Percentiles rank a stretch among this genome's conserved stretches.
Conservation (phyloP, 352 stramenopile species). For the Globisporangium megalacanthum region DNA sequence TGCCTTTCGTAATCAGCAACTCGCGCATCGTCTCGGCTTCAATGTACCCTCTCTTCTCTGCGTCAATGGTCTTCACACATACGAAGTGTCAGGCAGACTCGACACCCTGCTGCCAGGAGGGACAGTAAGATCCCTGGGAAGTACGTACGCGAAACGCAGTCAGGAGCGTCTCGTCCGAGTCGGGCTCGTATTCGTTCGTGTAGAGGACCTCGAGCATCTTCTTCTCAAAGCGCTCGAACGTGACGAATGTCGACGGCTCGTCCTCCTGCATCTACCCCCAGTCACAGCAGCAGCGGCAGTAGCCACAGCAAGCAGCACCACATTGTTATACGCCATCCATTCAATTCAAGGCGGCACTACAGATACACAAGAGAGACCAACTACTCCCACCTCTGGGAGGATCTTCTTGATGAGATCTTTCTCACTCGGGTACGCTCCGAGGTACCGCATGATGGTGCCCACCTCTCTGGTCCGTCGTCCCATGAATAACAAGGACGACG, state of each 20-base stretch:
- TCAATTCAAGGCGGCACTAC: no score
- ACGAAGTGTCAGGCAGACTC: no score
- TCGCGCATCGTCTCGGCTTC: slow-evolving; percentile 87
- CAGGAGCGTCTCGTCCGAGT: slow-evolving; percentile 86
- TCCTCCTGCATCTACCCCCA: slow-evolving; percentile 81
- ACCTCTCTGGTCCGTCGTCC: slow-evolving; percentile 71
- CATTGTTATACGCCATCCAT: no score
- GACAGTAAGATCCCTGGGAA: no score
- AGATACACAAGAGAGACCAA: no score
- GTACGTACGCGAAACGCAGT: slow-evolving; percentile 62
- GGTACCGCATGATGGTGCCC: slow-evolving; percentile 88
- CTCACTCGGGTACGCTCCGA: slow-evolving; percentile 87
- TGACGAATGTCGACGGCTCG: slow-evolving; percentile 86
- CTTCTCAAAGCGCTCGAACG: slow-evolving; percentile 89
- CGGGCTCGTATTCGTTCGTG: slow-evolving; percentile 84
- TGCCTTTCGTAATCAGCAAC: slow-evolving; percentile 85
- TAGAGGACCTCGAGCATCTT: slow-evolving; percentile 92
- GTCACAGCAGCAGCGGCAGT: background rate
- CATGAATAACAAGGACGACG: no score
- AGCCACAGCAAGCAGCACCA: background rate
- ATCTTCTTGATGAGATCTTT: slow-evolving; percentile 91
- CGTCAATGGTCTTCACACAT: slow-evolving; percentile 44
- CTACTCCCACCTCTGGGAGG: slow-evolving; percentile 75
- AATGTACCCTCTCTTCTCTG: slow-evolving; percentile 84
- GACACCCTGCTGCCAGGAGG: no score